These are phyloP conservation scores for Arthrobotrys conoides DNA, from an alignment of 2,329 filamentous ascomycete genomes.

Conservation along the genomic window DNA sequence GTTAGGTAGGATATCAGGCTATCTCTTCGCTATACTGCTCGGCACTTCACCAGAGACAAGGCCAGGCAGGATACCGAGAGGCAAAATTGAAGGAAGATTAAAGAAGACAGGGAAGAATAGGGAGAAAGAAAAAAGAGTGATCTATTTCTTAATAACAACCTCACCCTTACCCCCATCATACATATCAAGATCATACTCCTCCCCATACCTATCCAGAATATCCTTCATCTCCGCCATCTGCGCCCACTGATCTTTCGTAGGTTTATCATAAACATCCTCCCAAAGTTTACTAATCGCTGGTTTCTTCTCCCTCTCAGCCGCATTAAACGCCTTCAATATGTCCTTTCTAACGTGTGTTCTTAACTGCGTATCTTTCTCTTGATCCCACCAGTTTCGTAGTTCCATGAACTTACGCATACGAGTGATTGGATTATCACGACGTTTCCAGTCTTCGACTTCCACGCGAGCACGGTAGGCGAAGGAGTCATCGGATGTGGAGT, in stretches of 20 bases:
- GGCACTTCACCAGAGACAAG: neutral
- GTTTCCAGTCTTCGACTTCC: slow-evolving; percentile 95
- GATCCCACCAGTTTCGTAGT: slow-evolving; percentile 84
- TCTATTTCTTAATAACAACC: slow-evolving; percentile 40
- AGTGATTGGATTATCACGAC: slow-evolving; percentile 88
- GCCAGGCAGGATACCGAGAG: neutral
- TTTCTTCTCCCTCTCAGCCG: slow-evolving; percentile 86
- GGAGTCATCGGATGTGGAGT: slow-evolving; percentile 96
- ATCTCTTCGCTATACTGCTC: too few relatives aligned
- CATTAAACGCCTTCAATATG: slow-evolving; percentile 84
- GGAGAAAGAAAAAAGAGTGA: neutral
- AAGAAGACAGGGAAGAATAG: neutral
- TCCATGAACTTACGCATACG: slow-evolving; percentile 89
- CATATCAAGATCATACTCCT: slow-evolving; percentile 87
- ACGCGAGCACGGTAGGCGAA: slow-evolving; percentile 94
- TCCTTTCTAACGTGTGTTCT: slow-evolving; percentile 78
- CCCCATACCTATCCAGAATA: slow-evolving; percentile 76
- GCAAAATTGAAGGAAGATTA: neutral
- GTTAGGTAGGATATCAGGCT: neutral
- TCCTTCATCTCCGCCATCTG: slow-evolving; percentile 83
- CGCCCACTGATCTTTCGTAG: slow-evolving; percentile 81
- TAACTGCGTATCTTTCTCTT: slow-evolving; percentile 81
- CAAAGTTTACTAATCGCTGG: slow-evolving; percentile 81
- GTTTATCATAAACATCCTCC: slow-evolving; percentile 87
- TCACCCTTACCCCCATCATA: slow-evolving; percentile 81